phyloP scores from a whole-genome alignment of 2,329 filamentous ascomycete species.

The Diaporthe aspalathi region DNA sequence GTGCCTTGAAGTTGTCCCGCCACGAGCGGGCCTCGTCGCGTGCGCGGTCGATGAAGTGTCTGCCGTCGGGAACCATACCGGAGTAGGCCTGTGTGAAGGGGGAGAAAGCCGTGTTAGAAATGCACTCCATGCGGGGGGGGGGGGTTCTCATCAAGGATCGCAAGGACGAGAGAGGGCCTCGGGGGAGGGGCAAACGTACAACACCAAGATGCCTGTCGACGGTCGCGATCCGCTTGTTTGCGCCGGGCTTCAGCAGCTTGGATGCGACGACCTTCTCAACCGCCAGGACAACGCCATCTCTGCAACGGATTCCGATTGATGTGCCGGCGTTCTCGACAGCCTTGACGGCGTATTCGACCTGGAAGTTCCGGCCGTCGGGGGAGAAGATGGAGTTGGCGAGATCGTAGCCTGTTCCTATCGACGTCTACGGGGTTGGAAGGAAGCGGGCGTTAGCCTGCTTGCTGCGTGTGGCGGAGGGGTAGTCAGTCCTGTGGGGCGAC shows the following conservation, averaged over 20 bases:
- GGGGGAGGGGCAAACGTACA: constrained; percentile 65
- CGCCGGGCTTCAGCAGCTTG: constrained; percentile 93
- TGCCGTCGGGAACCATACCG: constrained; percentile 92
- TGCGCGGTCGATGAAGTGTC: constrained; percentile 93
- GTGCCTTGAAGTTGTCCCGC: constrained; percentile 93
- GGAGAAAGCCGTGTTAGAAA: constrained; percentile 27
- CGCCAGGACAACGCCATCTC: constrained; percentile 95
- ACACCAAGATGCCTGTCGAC: constrained; percentile 94
- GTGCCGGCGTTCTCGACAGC: constrained; percentile 98
- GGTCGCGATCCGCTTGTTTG: constrained; percentile 97
- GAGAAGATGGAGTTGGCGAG: constrained; percentile 99
- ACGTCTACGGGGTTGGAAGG: constrained; percentile 73
- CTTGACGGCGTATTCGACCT: constrained; percentile 99
- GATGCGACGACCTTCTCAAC: constrained; percentile 96
- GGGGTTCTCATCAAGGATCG: not conserved
- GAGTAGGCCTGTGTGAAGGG: constrained; percentile 79
- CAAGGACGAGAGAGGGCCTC: not conserved
- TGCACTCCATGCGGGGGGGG: too few relatives aligned
- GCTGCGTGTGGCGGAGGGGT: not conserved
- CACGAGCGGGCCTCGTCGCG: constrained; percentile 93
- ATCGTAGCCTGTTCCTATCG: constrained; percentile 99
- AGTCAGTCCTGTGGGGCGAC: not conserved
- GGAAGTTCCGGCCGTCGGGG: constrained; percentile 98
- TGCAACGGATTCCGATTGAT: constrained; percentile 94
- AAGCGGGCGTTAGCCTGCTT: not conserved